Conservation (phyloP, 75 land plant species). For the Picea sitchensis region DNA sequence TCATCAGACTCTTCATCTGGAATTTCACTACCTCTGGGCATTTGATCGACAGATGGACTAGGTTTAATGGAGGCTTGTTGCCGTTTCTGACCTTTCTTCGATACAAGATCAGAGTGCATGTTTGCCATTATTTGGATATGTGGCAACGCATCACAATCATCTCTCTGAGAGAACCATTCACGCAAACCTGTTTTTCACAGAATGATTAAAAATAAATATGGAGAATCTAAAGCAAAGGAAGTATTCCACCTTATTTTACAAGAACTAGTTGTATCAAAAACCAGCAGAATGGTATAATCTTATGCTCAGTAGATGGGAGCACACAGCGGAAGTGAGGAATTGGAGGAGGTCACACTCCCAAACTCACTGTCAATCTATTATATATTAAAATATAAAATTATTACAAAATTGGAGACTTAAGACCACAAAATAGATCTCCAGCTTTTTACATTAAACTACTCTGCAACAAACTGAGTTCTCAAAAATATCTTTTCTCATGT, state of each 20-base stretch:
- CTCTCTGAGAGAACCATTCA: conserved; percentile 86
- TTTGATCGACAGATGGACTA: conserved; percentile 33
- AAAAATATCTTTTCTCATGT: too few relatives aligned
- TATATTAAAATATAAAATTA: too few relatives aligned
- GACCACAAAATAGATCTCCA: too few relatives aligned
- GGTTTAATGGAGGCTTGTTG: conserved; percentile 22
- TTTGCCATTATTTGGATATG: conserved; percentile 69
- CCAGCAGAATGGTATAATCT: not conserved
- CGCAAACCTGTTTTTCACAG: conserved; percentile 60
- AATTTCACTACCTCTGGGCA: conserved; percentile 30
- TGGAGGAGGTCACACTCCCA: too few relatives aligned
- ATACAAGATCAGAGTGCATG: conserved; percentile 42
- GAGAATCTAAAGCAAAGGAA: not conserved
- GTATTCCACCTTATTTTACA: not conserved
- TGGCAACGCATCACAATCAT: conserved; percentile 53
- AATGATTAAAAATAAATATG: not conserved
- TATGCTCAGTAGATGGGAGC: not conserved
- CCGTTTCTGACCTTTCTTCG: conserved; percentile 32
- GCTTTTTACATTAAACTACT: not conserved
- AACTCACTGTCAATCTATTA: too few relatives aligned
- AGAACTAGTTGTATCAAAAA: not conserved
- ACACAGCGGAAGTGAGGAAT: too few relatives aligned
- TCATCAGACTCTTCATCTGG: conserved; percentile 86
- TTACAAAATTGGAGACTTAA: too few relatives aligned
- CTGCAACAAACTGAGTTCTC: not conserved